These are phyloP conservation scores for Diddensiella santjacobensis DNA, from an alignment of 805 yeast species.

Conservation along the genomic window DNA sequence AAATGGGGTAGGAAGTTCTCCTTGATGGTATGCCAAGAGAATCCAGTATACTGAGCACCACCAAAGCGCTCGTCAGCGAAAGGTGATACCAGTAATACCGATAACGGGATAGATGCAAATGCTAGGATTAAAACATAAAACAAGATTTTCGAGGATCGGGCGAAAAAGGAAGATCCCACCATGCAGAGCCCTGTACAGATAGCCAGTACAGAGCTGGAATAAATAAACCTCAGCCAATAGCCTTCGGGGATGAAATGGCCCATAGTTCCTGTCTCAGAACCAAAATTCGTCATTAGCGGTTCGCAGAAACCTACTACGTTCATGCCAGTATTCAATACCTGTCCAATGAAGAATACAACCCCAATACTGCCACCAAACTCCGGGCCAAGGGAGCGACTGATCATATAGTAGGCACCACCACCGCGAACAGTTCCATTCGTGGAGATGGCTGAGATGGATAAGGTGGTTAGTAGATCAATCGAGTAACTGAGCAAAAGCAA, in stretches of 20 bases:
- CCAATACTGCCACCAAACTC: conserved; percentile 99
- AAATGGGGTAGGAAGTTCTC: conserved; percentile 74
- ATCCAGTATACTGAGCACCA: conserved; percentile 58
- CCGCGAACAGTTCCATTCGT: conserved; percentile 97
- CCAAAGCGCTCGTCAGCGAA: conserved; percentile 36
- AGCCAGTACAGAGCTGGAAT: conserved; percentile 56
- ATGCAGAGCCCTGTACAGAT: conserved; percentile 23
- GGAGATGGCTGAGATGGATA: conserved; percentile 91
- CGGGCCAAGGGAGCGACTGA: conserved; percentile 90
- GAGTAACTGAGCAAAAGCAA: conserved; percentile 69
- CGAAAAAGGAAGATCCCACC: conserved; percentile 24
- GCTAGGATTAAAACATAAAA: conserved; percentile 23
- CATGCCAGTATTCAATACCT: conserved; percentile 77
- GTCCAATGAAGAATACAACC: conserved; percentile 89
- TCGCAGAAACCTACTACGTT: conserved; percentile 95
- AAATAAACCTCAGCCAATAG: conserved; percentile 61
- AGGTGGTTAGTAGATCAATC: conserved; percentile 78
- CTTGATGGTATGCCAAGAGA: conserved; percentile 60
- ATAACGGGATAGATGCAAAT: conserved; percentile 56
- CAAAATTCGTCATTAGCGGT: conserved; percentile 80
- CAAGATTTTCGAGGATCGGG: conserved; percentile 22
- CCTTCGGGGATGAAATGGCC: conserved; percentile 62
- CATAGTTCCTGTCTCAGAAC: conserved; percentile 54
- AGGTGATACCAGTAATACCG: conserved; percentile 63
- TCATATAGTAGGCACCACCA: conserved; percentile 98